A percentile compares a stretch with the other conserved stretches of the same genome.
These are phyloP conservation scores for Arthromyces matolae DNA, from an alignment of 768 basidiomycete species.

Conservation along the genomic window DNA sequence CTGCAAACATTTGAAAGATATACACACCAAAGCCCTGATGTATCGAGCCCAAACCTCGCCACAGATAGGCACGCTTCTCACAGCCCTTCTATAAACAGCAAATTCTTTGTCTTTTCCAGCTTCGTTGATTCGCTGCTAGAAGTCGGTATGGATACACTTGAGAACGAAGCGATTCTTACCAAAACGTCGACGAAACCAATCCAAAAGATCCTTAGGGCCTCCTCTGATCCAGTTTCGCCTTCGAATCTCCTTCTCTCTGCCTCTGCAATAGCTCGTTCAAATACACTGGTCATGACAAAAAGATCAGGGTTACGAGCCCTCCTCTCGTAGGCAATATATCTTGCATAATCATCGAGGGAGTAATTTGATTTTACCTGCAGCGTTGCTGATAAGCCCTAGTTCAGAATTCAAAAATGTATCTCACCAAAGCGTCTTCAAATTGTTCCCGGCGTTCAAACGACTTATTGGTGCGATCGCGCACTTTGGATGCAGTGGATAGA, in stretches of 20 bases:
- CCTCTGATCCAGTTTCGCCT: constrained; percentile 55
- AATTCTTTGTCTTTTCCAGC: constrained; percentile 40
- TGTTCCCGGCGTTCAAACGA: constrained; percentile 61
- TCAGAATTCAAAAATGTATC: constrained; percentile 13
- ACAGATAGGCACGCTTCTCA: constrained; percentile 69
- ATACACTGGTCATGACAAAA: constrained; percentile 52
- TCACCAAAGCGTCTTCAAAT: constrained; percentile 59
- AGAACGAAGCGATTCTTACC: constrained; percentile 36
- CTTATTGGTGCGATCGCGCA: constrained; percentile 56
- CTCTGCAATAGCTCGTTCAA: constrained; percentile 74
- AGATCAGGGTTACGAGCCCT: constrained; percentile 56
- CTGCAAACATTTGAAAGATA: not conserved
- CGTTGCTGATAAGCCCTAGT: not conserved
- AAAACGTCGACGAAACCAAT: constrained; percentile 64
- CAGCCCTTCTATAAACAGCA: constrained; percentile 49
- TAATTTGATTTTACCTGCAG: constrained; percentile 31
- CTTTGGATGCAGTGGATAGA: constrained; percentile 75
- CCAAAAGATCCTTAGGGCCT: constrained; percentile 67
- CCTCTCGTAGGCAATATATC: constrained; percentile 62
- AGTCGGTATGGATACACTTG: not conserved
- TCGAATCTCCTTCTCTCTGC: constrained; percentile 56
- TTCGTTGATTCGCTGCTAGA: constrained; percentile 43
- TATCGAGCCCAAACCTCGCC: constrained; percentile 80
- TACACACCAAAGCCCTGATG: constrained; percentile 62
- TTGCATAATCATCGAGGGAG: constrained; percentile 59